Base-by-base conservation (phyloP, 106 monocot species). In the Dactylorhiza incarnata region DNA sequence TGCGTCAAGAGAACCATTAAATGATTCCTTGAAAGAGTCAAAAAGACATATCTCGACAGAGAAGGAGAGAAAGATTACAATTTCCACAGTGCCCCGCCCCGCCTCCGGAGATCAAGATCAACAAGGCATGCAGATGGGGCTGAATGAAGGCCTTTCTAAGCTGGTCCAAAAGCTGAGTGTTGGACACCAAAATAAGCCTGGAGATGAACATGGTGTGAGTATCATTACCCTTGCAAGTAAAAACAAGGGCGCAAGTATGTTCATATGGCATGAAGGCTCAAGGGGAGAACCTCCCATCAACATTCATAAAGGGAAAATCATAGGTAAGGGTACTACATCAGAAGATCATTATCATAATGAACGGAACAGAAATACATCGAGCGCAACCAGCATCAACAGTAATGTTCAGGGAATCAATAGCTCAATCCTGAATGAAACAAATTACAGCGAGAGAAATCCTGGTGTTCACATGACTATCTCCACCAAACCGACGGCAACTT, bases 201-300 rank as follows among this genome's bases (percentile, higher is more conserved):
- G 79, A 7, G 50, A 74, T 26, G 85, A 77, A 47, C 80, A 78
- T 47, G 80, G 75, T 2, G 78, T 86, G 45, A 86, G n/a, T 9
- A 80, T 92, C 6, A 79, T 92, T 56, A 95, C 92, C 3, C 76
- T 95, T 12, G 90, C 95, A 49, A 92, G 95, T 16, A 83, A 92
- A 58, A 95, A 92, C 82, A 82, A 58, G 20, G 95, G 95, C 58
- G 92, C 95, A 70, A 75, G 81, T 22, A 92, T 92, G 92, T 66
- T 78, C 9, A 76, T 90, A 25, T 72, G 75, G 13, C 22, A 46
- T 12, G 76, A 83, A 11, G 22, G n/a, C n/a, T 6, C 9, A 16
- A 15, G 3, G 26, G 7, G 23, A 6, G 5, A 76, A 73, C 5
- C 13, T n/a, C n/a, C n/a, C n/a, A n/a, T n/a, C n/a, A n/a, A n/a